Percentiles rank a stretch among this genome's conserved stretches.
phyloP scores from a whole-genome alignment of 2,329 filamentous ascomycete genomes.

The Paecilomyces formosus region DNA sequence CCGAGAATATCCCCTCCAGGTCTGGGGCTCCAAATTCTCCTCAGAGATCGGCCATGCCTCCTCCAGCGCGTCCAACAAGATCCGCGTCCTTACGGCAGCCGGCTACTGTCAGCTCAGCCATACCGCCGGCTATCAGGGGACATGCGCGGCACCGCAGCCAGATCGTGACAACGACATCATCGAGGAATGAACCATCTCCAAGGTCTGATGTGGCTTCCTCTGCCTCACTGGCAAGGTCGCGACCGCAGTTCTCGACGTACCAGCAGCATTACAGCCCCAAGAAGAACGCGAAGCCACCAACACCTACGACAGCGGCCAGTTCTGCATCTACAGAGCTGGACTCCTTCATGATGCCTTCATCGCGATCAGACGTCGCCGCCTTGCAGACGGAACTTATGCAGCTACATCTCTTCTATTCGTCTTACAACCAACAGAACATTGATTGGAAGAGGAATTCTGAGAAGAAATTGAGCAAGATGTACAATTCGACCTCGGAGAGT shows the following conservation, averaged over 20 bases:
- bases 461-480: slow-evolving; percentile 22
- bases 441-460: slow-evolving; percentile 26
- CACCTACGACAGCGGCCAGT: slow-evolving; percentile 11
- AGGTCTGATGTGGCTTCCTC: slow-evolving; percentile 12
- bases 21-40: slow-evolving; percentile 12
- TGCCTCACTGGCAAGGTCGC: slow-evolving; percentile 9
- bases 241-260: slow-evolving; percentile 26
- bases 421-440: slow-evolving; percentile 17
- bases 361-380: slow-evolving; percentile 27
- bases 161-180: slow-evolving; percentile 12
- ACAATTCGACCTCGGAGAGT: slow-evolving; percentile 25
- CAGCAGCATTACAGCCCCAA: slow-evolving; percentile 34
- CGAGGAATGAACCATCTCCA: slow-evolving; percentile 1
- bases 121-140: slow-evolving; percentile 10
- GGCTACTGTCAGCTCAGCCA: slow-evolving; percentile 11
- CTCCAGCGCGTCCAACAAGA: slow-evolving; percentile 24
- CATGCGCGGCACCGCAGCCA: slow-evolving; percentile 32
- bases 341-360: slow-evolving; percentile 17
- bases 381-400: slow-evolving; percentile 39
- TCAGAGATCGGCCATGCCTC: slow-evolving; percentile 25
- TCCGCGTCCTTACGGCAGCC: slow-evolving; percentile 32
- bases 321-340: slow-evolving; percentile 8
- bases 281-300: slow-evolving; percentile 21
- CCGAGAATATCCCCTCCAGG: background rate
- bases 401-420: slow-evolving; percentile 31